These are phyloP conservation scores for Russula ochroleuca DNA, from an alignment of 768 basidiomycete species.

Conservation along the genomic window DNA sequence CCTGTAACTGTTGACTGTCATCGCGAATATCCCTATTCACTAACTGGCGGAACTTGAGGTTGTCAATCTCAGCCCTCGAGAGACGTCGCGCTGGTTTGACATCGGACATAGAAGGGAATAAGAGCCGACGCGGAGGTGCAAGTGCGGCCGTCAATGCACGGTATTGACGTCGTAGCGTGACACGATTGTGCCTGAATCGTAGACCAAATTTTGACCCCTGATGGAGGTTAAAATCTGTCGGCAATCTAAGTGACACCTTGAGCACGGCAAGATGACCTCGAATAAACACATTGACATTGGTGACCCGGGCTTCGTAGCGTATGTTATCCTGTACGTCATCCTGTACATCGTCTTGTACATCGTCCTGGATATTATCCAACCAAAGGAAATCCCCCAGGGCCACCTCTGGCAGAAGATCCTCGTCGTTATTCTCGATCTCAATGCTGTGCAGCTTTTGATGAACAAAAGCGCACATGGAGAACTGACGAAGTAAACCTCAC, in stretches of 20 bases:
- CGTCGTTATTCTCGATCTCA: slow-evolving; percentile 17
- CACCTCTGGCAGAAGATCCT: slow-evolving; percentile 21
- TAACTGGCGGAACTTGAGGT: slow-evolving; percentile 21
- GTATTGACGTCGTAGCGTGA: slow-evolving; percentile 56
- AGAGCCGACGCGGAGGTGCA: slow-evolving; percentile 40
- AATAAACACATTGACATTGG: not conserved
- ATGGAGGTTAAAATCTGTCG: slow-evolving; percentile 40
- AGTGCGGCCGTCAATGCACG: slow-evolving; percentile 49
- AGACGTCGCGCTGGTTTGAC: slow-evolving; percentile 27
- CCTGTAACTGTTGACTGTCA: slow-evolving; percentile 47
- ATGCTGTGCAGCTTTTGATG: not conserved
- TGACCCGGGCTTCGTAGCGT: slow-evolving; percentile 17
- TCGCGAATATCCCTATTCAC: slow-evolving; percentile 43
- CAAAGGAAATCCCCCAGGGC: slow-evolving; percentile 13
- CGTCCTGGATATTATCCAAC: slow-evolving; percentile 8
- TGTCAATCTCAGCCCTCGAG: slow-evolving; percentile 12
- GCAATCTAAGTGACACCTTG: slow-evolving; percentile 48
- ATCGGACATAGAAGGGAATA: slow-evolving; percentile 46
- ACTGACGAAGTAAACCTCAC: not conserved
- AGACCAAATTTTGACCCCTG: slow-evolving; percentile 43
- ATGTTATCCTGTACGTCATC: slow-evolving; percentile 13
- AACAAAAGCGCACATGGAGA: not conserved
- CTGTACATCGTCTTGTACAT: slow-evolving; percentile 1
- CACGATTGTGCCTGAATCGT: slow-evolving; percentile 51
- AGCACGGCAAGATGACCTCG: slow-evolving; percentile 30